Percentiles rank a stretch among this genome's conserved stretches.
Conservation (phyloP, 2,329 filamentous ascomycete genomes). For the Clonostachys sp. region DNA sequence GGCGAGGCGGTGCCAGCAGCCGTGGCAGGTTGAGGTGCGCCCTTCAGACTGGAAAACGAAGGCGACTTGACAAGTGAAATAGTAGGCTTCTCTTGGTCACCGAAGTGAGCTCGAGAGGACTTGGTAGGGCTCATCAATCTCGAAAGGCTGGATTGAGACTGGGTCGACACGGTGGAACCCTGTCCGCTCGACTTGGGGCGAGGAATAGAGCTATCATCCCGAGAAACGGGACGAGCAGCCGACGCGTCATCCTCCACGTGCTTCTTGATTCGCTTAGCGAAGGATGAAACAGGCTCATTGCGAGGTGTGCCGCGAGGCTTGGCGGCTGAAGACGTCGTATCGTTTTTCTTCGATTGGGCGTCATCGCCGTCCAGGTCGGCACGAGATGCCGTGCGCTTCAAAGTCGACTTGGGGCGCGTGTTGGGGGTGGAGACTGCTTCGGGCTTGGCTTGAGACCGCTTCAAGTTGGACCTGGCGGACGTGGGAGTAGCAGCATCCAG, state of each 20-base stretch:
- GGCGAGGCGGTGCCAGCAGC: slow-evolving; percentile 43
- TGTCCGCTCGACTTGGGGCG: slow-evolving; percentile 30
- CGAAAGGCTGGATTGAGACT: slow-evolving; percentile 42
- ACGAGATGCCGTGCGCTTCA: slow-evolving; percentile 17
- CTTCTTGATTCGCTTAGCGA: slow-evolving; percentile 69
- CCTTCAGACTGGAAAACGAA: slow-evolving; percentile 28
- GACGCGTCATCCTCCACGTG: slow-evolving; percentile 65
- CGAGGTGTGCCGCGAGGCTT: slow-evolving; percentile 11
- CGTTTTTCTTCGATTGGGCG: not conserved
- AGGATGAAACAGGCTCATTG: slow-evolving; percentile 9
- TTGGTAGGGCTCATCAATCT: slow-evolving; percentile 76
- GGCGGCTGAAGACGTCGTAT: not conserved
- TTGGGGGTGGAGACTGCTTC: slow-evolving; percentile 54
- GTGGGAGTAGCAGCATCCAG: slow-evolving; percentile 17
- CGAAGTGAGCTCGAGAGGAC: slow-evolving; percentile 57
- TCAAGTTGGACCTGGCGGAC: slow-evolving; percentile 35
- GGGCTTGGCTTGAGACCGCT: slow-evolving; percentile 51
- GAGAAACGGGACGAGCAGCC: slow-evolving; percentile 54
- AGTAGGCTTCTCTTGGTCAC: slow-evolving; percentile 16
- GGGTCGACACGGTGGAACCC: slow-evolving; percentile 21
- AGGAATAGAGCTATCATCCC: slow-evolving; percentile 43
- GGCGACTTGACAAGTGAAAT: slow-evolving; percentile 31
- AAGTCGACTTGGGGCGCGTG: slow-evolving; percentile 5
- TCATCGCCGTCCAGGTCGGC: slow-evolving; percentile 16
- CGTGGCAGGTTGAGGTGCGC: slow-evolving; percentile 26